A percentile compares a stretch with the other conserved stretches of the same genome.
These are phyloP conservation scores for Aphanomyces invadans DNA, from an alignment of 352 stramenopile genomes.

Conservation along the genomic window DNA sequence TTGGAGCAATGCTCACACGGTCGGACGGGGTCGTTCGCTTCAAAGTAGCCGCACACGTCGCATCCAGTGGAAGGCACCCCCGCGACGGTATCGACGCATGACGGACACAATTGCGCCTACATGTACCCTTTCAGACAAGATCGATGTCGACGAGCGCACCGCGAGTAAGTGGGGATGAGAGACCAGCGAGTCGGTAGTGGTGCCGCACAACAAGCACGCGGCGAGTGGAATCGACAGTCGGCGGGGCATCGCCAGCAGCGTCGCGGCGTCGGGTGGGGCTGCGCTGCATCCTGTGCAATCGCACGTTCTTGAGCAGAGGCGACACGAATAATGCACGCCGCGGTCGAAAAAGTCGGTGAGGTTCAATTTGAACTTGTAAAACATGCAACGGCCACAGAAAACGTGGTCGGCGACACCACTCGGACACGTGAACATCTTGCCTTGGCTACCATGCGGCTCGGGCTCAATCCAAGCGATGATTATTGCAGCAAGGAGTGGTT, in stretches of 20 bases:
- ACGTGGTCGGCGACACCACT: background rate
- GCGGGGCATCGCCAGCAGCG: background rate
- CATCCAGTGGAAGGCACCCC: background rate
- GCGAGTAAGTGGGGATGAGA: background rate
- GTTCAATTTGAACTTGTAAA: conserved; percentile 4
- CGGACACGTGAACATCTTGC: conserved; percentile 14
- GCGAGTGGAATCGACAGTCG: background rate
- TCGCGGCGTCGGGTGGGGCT: too few species aligned
- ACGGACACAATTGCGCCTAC: background rate
- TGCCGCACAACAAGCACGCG: background rate
- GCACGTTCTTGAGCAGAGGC: conserved; percentile 12
- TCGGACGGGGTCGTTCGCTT: background rate
- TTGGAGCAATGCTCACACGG: background rate
- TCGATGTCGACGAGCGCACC: background rate
- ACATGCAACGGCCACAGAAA: background rate
- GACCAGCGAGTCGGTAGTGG: background rate
- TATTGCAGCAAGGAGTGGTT: too few species aligned
- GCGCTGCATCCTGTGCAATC: background rate
- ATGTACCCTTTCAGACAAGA: background rate
- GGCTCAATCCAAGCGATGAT: too few species aligned
- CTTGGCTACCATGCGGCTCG: too few species aligned
- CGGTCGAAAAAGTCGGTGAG: background rate
- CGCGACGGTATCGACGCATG: background rate
- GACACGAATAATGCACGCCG: conserved; percentile 5
- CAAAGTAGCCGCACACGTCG: background rate